A percentile compares a stretch with the other conserved stretches of the same genome.
Evolutionary conservation across 106 monocot species (phyloP).

Genomic region (Allium fistulosum): DNA sequence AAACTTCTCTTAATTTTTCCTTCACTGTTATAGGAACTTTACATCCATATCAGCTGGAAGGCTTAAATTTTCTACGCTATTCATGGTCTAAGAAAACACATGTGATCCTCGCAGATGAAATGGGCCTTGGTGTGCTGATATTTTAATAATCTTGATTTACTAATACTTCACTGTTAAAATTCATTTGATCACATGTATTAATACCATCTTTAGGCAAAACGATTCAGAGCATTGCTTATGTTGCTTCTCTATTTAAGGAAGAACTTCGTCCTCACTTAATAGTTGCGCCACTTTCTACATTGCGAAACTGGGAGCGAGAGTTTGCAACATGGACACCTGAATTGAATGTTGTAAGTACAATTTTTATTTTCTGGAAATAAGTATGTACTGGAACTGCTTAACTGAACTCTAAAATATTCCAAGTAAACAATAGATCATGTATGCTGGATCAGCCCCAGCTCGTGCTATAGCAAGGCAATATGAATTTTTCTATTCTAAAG

Average conservation of each 20-base stretch:
- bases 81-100: slow-evolving; percentile 95
- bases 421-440: slow-evolving; percentile 73
- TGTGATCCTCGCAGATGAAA: slow-evolving; percentile 98
- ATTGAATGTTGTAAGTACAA: slow-evolving; percentile 85
- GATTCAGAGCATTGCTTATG: slow-evolving; percentile 98
- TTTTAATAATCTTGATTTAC: background rate
- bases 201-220: slow-evolving; percentile 68
- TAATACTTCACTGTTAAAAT: no score
- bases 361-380: background rate
- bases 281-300: slow-evolving; percentile 91
- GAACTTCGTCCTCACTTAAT: slow-evolving; percentile 78
- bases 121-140: slow-evolving; percentile 82
- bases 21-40: slow-evolving; percentile 47
- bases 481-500: slow-evolving; percentile 84
- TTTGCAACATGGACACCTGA: slow-evolving; percentile 99
- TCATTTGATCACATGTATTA: no score
- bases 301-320: slow-evolving; percentile 98
- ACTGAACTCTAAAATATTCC: background rate
- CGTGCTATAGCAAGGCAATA: slow-evolving; percentile 69
- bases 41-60: slow-evolving; percentile 98
- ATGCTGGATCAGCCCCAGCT: slow-evolving; percentile 79
- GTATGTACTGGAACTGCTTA: no score
- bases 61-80: slow-evolving; percentile 92
- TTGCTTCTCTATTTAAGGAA: slow-evolving; percentile 91
- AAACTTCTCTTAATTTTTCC: background rate